phyloP scores from a whole-genome alignment of 2,329 filamentous ascomycete species.

The Microcyclospora pomicola region DNA sequence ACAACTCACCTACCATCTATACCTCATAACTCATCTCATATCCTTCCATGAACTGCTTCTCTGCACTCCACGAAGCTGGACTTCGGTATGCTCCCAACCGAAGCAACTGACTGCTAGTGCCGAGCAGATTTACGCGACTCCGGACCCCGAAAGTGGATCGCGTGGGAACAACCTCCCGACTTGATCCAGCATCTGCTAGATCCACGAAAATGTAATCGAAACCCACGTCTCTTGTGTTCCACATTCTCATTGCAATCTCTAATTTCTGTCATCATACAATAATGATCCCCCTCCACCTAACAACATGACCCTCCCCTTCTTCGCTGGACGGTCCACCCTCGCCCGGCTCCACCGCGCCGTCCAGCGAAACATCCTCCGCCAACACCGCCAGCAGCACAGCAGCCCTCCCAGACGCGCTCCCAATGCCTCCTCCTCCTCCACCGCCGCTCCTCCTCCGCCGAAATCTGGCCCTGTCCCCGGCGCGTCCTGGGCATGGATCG shows the following conservation, averaged over 20 bases:
- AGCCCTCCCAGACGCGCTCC: conserved; percentile 1
- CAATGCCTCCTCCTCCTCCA: conserved; percentile 1
- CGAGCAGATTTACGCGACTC: too few species aligned
- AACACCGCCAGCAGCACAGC: conserved; percentile 11
- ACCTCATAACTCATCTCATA: too few species aligned
- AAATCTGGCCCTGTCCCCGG: conserved; percentile 24
- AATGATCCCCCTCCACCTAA: background rate
- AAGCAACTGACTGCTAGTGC: too few species aligned
- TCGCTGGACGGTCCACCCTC: conserved; percentile 17
- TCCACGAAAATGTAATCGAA: background rate
- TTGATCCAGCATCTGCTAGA: too few species aligned
- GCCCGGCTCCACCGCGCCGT: conserved; percentile 20
- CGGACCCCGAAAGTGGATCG: too few species aligned
- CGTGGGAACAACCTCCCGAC: too few species aligned
- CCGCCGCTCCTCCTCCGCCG: conserved; percentile 5
- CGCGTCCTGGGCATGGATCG: conserved; percentile 33
- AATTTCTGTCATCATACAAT: background rate
- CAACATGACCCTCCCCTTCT: conserved; percentile 15
- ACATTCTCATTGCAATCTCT: background rate
- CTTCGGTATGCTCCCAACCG: too few species aligned
- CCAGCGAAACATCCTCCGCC: conserved; percentile 18
- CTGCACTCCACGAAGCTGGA: too few species aligned
- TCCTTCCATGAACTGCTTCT: too few species aligned
- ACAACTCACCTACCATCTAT: too few species aligned
- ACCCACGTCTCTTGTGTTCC: background rate